Percentiles rank a stretch among this genome's conserved stretches.
Evolutionary conservation across 108 stramenopile species (phyloP).

Genomic region (Conticribra weissflogii): DNA sequence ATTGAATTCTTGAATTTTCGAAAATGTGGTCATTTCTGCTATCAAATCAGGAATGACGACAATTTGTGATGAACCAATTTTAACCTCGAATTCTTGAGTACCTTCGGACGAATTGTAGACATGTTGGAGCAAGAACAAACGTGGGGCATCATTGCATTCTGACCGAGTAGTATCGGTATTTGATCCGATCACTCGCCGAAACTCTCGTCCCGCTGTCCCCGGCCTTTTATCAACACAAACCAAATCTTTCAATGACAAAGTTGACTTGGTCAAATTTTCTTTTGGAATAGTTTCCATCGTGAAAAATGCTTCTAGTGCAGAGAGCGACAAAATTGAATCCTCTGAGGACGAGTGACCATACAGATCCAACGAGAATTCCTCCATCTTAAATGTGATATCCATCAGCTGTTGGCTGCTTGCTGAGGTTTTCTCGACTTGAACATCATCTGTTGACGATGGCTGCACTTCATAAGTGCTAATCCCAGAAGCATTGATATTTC

Average conservation of each 20-base stretch:
- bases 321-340: conserved; percentile 62
- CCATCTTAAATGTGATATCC: conserved; percentile 59
- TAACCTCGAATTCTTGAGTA: conserved; percentile 50
- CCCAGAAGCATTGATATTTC: conserved; percentile 13
- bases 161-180: too few species aligned
- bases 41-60: conserved; percentile 80
- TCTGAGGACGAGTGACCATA: conserved; percentile 34
- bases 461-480: too few species aligned
- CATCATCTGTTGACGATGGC: conserved; percentile 50
- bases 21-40: conserved; percentile 65
- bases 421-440: conserved; percentile 70
- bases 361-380: conserved; percentile 61
- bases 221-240: conserved; percentile 68
- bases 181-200: conserved; percentile 69
- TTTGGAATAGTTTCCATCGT: conserved; percentile 57
- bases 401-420: conserved; percentile 55
- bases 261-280: conserved; percentile 36
- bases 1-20: conserved; percentile 22
- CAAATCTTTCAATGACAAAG: conserved; percentile 68
- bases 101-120: too few species aligned
- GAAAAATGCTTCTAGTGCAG: conserved; percentile 65
- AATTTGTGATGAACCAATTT: conserved; percentile 77
- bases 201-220: conserved; percentile 44
- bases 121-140: too few species aligned
- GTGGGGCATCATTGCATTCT: too few species aligned